A percentile compares a stretch with the other conserved stretches of the same genome.
These are phyloP conservation scores for Akebia trifoliata DNA, from an alignment of 164 flowering plant species.

Conservation along the genomic window DNA sequence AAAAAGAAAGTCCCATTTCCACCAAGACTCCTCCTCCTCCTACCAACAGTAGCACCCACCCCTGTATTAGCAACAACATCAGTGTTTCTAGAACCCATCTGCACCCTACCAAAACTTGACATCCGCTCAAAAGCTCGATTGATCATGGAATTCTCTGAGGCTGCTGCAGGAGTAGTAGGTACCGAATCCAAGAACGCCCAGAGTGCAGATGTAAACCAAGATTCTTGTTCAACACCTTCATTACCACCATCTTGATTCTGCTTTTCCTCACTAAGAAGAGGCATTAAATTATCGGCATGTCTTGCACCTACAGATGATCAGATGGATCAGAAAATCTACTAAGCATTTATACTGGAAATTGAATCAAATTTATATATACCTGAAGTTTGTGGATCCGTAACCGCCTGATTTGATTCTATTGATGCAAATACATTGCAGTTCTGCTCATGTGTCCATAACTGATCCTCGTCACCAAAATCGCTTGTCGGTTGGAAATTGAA, in stretches of 20 bases:
- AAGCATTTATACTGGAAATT: no score
- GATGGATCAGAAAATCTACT: constrained; percentile 16
- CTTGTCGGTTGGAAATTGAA: constrained; percentile 24
- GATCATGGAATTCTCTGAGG: constrained; percentile 62
- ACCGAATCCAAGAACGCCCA: constrained; percentile 77
- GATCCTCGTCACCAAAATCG: constrained; percentile 17
- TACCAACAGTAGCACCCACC: constrained; percentile 16
- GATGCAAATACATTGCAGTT: constrained; percentile 12
- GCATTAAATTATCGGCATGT: constrained; percentile 18
- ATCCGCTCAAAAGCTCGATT: constrained; percentile 63
- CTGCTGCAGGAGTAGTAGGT: constrained; percentile 87
- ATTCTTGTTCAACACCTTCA: constrained; percentile 23
- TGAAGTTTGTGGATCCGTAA: constrained; percentile 26
- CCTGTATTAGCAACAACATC: constrained; percentile 28
- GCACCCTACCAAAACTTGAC: constrained; percentile 73
- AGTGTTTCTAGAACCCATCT: constrained; percentile 27
- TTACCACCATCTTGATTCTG: constrained; percentile 26
- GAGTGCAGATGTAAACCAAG: constrained; percentile 54
- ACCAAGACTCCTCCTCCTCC: constrained; percentile 20
- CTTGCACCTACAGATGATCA: constrained; percentile 38
- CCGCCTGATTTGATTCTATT: constrained; percentile 22
- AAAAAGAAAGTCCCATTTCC: constrained; percentile 23
- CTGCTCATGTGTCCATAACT: constrained; percentile 39
- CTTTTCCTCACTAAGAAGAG: constrained; percentile 22
- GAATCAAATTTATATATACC: constrained; percentile 43